phyloP scores from a whole-genome alignment of 352 stramenopile species.

The Globisporangium middletonii region DNA sequence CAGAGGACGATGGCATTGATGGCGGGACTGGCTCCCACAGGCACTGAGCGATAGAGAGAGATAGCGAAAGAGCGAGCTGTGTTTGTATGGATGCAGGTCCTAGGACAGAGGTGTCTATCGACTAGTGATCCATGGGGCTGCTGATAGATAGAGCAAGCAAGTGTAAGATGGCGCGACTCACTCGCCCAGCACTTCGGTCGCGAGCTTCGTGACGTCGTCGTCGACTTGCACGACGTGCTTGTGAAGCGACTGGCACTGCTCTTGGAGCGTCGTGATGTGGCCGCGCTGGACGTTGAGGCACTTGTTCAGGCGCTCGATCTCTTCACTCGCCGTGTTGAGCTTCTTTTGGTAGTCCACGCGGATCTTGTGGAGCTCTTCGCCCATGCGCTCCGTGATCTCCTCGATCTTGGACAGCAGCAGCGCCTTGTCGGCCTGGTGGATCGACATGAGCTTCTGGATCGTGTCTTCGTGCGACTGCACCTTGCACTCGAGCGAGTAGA shows the following conservation, averaged over 20 bases:
- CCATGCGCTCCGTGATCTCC: constrained; percentile 73
- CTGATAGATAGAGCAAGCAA: background rate
- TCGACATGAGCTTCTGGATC: constrained; percentile 81
- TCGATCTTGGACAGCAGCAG: constrained; percentile 77
- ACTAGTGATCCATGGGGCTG: background rate
- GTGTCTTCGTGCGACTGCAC: constrained; percentile 77
- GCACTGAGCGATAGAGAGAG: background rate
- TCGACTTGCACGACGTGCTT: constrained; percentile 84
- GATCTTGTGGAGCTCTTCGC: constrained; percentile 71
- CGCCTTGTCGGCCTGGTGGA: constrained; percentile 74
- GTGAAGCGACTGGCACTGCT: constrained; percentile 79
- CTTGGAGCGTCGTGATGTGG: constrained; percentile 78
- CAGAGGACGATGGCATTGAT: background rate
- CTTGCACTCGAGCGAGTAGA: constrained; percentile 74
- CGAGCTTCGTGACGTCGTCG: constrained; percentile 79
- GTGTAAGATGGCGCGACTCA: constrained; percentile 8
- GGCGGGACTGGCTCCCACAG: constrained; percentile 6
- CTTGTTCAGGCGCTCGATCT: constrained; percentile 83
- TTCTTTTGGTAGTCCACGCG: constrained; percentile 80
- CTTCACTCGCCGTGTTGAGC: constrained; percentile 72
- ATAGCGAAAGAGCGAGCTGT: background rate
- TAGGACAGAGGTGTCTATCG: no score
- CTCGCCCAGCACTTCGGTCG: constrained; percentile 72
- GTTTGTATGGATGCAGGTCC: no score
- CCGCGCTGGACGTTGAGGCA: constrained; percentile 78